These are phyloP conservation scores for Chlorella sp. DNA, from an alignment of 139 green algal species.

Conservation along the genomic window DNA sequence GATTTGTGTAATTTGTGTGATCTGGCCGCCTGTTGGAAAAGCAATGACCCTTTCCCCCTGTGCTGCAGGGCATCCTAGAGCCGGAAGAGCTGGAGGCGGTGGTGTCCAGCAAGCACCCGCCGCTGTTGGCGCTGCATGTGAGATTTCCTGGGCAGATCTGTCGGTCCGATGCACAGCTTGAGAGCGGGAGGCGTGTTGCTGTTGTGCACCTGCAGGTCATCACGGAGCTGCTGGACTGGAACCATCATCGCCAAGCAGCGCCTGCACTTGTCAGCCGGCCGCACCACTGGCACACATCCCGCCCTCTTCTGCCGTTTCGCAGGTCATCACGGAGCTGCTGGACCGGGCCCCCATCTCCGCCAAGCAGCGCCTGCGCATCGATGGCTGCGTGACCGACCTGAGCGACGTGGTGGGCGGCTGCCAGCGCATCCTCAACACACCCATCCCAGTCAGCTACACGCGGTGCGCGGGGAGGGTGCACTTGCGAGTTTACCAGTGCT, in stretches of 20 bases:
- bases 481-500: no score
- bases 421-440: conserved; percentile 1
- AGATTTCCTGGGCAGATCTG: no score
- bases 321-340: conserved; percentile 5
- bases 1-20: no score
- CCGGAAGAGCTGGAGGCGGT: not conserved
- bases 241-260: conserved; percentile 9
- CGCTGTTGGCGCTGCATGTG: conserved; percentile 4
- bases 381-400: not conserved
- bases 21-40: no score
- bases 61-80: not conserved
- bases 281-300: not conserved
- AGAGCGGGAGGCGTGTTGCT: no score
- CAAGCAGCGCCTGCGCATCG: conserved; percentile 18
- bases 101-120: not conserved
- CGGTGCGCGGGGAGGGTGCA: not conserved
- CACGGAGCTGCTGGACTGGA: not conserved
- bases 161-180: no score
- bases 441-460: conserved; percentile 14
- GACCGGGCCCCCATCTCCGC: conserved; percentile 13
- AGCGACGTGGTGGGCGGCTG: conserved; percentile 1
- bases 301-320: no score
- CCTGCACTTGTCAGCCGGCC: not conserved
- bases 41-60: not conserved
- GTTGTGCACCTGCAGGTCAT: not conserved